Percentiles rank a stretch among this genome's conserved stretches.
phyloP scores from a whole-genome alignment of 1,284 basidiomycete species.

The Fomitopsis palustris region DNA sequence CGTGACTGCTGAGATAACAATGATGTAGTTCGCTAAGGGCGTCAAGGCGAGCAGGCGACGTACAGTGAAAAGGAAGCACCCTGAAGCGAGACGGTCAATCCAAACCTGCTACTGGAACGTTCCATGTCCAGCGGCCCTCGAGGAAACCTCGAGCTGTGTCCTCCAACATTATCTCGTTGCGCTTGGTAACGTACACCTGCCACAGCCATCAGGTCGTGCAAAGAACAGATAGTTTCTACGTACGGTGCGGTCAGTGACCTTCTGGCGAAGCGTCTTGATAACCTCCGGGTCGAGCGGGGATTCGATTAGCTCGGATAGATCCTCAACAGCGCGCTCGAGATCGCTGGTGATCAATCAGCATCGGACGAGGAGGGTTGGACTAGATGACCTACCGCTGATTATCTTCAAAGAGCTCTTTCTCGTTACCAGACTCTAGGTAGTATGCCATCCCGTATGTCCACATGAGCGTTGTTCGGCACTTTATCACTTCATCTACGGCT shows the following conservation, averaged over 20 bases:
- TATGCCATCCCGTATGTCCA: constrained; percentile 99
- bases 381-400: constrained; percentile 73
- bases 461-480: constrained; percentile 94
- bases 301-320: constrained; percentile 90
- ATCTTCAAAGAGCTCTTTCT: constrained; percentile 96
- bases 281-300: constrained; percentile 84
- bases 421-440: constrained; percentile 84
- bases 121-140: constrained; percentile 84
- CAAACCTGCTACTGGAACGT: constrained; percentile 63
- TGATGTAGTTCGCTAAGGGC: neutral
- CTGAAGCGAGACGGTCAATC: constrained; percentile 20
- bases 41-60: neutral
- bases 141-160: constrained; percentile 91
- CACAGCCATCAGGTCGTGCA: neutral
- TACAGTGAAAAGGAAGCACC: neutral
- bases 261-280: constrained; percentile 82
- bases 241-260: constrained; percentile 93
- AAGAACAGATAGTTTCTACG: constrained; percentile 24
- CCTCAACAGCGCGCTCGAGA: constrained; percentile 92
- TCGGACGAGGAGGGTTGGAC: neutral
- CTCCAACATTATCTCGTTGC: constrained; percentile 92
- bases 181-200: constrained; percentile 93
- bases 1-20: neutral
- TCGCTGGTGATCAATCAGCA: constrained; percentile 64
- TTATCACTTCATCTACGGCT: constrained; percentile 88